Evolutionary conservation across 129 eudicot genomes (phyloP).

Genomic region (Sambucus nigra): DNA sequence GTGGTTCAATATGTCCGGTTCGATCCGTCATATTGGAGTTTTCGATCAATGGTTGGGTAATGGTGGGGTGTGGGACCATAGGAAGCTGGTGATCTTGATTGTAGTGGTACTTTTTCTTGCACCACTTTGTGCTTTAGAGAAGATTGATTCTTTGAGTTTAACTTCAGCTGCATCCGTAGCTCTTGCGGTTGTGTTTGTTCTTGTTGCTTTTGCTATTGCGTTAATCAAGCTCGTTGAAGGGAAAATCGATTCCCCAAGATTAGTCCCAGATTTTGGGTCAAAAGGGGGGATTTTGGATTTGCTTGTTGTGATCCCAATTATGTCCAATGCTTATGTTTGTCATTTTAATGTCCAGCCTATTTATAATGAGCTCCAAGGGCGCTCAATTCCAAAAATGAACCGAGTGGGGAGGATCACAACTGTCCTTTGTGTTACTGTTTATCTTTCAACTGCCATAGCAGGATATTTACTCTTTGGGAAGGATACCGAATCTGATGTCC

Average conservation of each 20-base stretch:
- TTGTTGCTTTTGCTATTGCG: conserved; percentile 55
- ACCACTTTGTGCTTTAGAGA: conserved; percentile 69
- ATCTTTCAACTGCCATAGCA: conserved; percentile 68
- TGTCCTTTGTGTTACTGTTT: conserved; percentile 49
- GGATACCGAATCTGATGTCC: conserved; percentile 79
- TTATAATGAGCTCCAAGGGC: conserved; percentile 85
- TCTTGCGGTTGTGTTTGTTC: conserved; percentile 71
- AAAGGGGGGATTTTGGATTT: conserved; percentile 62
- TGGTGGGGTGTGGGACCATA: conserved; percentile 93
- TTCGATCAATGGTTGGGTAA: conserved; percentile 87
- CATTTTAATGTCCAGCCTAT: conserved; percentile 96
- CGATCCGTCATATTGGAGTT: conserved; percentile 68
- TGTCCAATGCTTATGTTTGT: conserved; percentile 93
- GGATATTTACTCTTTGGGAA: conserved; percentile 90
- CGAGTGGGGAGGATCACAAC: conserved; percentile 68
- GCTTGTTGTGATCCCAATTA: conserved; percentile 90
- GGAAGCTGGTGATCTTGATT: conserved; percentile 59
- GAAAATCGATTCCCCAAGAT: conserved; percentile 59
- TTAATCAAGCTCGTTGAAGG: conserved; percentile 65
- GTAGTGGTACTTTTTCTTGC: conserved; percentile 61
- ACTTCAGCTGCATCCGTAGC: conserved; percentile 96
- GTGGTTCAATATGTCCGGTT: conserved; percentile 88
- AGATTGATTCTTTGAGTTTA: conserved; percentile 67
- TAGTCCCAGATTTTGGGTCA: conserved; percentile 76
- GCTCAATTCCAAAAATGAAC: conserved; percentile 70